Evolutionary conservation across 768 basidiomycete genomes (phyloP).

Genomic region (Rhizopogon rudus): DNA sequence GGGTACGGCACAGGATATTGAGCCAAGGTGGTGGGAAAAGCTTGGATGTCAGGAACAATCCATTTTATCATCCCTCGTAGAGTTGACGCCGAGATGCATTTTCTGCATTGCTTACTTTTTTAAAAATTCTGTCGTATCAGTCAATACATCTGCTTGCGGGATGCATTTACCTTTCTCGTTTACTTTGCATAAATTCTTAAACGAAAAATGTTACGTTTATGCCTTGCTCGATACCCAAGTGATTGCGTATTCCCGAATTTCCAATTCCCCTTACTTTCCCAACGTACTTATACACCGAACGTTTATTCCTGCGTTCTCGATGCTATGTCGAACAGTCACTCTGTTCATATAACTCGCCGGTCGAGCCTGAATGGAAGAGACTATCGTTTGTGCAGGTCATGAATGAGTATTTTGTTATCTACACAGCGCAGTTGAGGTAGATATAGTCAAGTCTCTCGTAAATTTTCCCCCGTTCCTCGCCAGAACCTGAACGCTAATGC

Average conservation of each 20-base stretch:
- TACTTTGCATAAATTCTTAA: background rate
- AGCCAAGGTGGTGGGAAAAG: background rate
- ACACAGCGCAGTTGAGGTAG: background rate
- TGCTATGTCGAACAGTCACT: background rate
- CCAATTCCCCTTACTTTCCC: no score
- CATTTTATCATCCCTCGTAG: background rate
- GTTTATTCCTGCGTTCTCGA: slow-evolving; percentile 1
- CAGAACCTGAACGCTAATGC: slow-evolving; percentile 17
- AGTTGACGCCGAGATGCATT: background rate
- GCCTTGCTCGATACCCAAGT: background rate
- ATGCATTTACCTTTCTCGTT: slow-evolving; percentile 17
- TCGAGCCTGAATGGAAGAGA: background rate
- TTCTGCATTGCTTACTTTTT: background rate
- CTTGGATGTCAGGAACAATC: background rate
- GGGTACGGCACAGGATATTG: slow-evolving; percentile 20
- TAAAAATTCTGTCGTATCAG: background rate
- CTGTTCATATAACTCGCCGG: background rate
- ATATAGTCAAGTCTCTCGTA: background rate
- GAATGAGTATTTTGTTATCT: background rate
- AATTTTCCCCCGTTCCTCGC: slow-evolving; percentile 2
- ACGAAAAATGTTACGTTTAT: slow-evolving; percentile 4
- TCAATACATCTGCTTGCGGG: slow-evolving; percentile 25
- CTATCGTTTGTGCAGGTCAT: background rate
- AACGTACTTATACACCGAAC: background rate
- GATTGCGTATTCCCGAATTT: background rate